These are phyloP conservation scores for Cryphonectria nitschkei DNA, from an alignment of 2,329 filamentous ascomycete species.

Conservation along the genomic window DNA sequence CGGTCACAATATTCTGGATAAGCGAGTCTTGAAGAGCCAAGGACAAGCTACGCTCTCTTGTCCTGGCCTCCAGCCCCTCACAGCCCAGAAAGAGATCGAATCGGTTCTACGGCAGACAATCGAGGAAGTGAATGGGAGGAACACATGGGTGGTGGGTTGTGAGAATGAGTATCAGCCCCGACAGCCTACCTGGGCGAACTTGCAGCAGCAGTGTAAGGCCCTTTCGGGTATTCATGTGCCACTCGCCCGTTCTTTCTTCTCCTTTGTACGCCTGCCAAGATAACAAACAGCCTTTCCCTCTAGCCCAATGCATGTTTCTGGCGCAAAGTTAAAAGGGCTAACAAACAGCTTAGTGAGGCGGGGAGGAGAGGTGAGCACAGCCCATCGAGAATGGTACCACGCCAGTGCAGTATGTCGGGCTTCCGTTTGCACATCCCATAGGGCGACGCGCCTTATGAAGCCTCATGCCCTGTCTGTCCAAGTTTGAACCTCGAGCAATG, in stretches of 20 bases:
- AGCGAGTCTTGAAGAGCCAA: not conserved
- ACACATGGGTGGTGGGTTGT: not conserved
- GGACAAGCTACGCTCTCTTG: not conserved
- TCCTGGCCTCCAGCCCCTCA: not conserved
- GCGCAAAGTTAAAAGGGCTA: not conserved
- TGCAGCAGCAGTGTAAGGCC: not conserved
- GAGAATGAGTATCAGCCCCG: not conserved
- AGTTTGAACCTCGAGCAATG: not conserved
- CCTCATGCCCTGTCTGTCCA: not conserved
- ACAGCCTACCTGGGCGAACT: not conserved
- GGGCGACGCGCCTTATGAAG: not conserved
- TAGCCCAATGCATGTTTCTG: not conserved
- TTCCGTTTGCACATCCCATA: not conserved
- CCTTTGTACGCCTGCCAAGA: not conserved
- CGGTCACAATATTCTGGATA: not conserved
- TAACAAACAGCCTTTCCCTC: not conserved
- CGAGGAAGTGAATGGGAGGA: not conserved
- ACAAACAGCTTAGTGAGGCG: not conserved
- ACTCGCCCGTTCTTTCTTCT: not conserved
- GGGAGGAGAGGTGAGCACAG: not conserved
- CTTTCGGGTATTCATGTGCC: not conserved
- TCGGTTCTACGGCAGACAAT: not conserved
- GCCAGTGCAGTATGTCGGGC: not conserved
- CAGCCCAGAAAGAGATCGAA: not conserved
- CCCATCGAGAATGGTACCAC: not conserved